Evolutionary conservation across 2,329 filamentous ascomycete species (phyloP).

Genomic region (Helicocarpus griseus): DNA sequence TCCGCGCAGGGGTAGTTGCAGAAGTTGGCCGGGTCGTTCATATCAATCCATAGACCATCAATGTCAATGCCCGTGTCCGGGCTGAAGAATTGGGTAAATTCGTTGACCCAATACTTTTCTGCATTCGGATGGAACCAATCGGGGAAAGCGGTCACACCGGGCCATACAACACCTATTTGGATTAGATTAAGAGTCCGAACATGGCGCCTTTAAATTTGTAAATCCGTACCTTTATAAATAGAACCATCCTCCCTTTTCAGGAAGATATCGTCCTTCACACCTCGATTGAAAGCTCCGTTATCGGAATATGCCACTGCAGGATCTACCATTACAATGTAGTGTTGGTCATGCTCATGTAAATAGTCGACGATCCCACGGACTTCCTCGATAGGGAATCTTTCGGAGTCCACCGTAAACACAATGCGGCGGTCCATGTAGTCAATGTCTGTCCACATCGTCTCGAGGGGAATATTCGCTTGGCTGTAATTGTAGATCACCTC

Average conservation of each 20-base stretch:
- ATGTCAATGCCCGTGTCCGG: conserved; percentile 54
- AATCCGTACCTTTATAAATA: conserved; percentile 30
- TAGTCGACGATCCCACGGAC: conserved; percentile 54
- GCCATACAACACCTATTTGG: conserved; percentile 56
- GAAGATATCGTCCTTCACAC: conserved; percentile 44
- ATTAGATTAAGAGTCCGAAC: not conserved
- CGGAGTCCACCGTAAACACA: conserved; percentile 30
- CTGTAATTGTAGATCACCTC: conserved; percentile 26
- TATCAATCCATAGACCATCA: conserved; percentile 62
- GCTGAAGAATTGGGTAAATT: conserved; percentile 54
- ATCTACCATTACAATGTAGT: conserved; percentile 64
- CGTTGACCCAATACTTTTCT: conserved; percentile 54
- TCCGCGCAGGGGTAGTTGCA: conserved; percentile 42
- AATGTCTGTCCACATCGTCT: conserved; percentile 27
- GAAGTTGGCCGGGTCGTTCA: conserved; percentile 42
- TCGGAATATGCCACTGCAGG: conserved; percentile 32
- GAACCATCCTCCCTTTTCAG: conserved; percentile 43
- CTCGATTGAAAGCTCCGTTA: conserved; percentile 48
- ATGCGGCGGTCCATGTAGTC: conserved; percentile 22
- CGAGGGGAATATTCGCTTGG: conserved; percentile 22
- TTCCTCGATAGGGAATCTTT: conserved; percentile 48
- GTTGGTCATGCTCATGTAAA: conserved; percentile 52
- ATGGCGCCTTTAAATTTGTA: not conserved
- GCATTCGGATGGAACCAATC: conserved; percentile 60
- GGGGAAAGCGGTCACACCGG: conserved; percentile 57